Evolutionary conservation across 1,139 yeast species (phyloP), one percentile per base, ranked within the genome.

Genomic region (Candida dubliniensis): DNA sequence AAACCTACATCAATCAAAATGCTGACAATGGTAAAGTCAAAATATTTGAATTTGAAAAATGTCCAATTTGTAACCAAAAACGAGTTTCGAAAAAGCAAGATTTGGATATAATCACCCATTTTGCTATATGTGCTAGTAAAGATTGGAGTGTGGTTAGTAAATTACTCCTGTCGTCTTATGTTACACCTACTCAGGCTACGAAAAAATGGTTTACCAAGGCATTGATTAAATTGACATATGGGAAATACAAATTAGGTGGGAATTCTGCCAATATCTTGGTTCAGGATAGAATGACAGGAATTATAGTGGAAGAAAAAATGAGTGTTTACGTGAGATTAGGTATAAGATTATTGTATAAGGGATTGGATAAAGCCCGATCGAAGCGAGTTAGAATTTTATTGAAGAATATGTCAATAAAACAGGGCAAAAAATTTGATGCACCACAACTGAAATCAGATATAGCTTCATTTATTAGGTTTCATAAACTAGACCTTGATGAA

Each of bases 221-320:
- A 2, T 70, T 90, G 47, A 86, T 90, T 44, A 91, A 89, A 58
- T 69, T 93, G 38, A 87, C 95, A 0, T 90, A 89, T 59, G 99
- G 99, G 0, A 85, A 86, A 54, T 87, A 90, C 60, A 81, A 84
- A 40, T 67, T 91, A 27, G 99, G 99, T 1, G 85, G 90, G 32
- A 88, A 91, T 59, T 88, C 95, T 38, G 99, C 98, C 11, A 91
- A 91, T 58, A 93, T 93, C 34, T 70, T 93, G 43, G 98, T 93
- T 2, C 98, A 93, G 61, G 97, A 93, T 63, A 73, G 99, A 51
- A 73, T 77, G 34, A 86, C 96, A 0, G 99, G 99, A 0, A 78
- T 87, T 41, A 81, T 93, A 13, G 68, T 87, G 59, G 98, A 93
- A 60, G 99, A 93, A 58, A 89, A 90, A 56, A 93, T 93, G 87